These are phyloP conservation scores for Tolypocladium paradoxum DNA, from an alignment of 2,329 filamentous ascomycete genomes.

Conservation along the genomic window DNA sequence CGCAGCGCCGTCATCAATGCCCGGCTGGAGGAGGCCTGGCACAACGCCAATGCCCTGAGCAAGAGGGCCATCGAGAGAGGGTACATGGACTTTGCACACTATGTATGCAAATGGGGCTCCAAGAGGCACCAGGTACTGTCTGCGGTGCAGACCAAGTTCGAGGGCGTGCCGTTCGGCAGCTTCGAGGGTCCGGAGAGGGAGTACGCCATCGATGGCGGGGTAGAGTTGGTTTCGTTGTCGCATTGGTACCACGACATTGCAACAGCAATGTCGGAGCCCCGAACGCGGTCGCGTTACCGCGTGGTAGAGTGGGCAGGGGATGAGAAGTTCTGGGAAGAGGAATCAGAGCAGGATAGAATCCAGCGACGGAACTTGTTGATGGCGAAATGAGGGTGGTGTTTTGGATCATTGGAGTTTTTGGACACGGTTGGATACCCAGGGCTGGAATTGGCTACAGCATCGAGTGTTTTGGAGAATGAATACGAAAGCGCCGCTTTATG, in stretches of 20 bases:
- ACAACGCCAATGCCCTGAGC: background rate
- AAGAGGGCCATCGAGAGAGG: no score
- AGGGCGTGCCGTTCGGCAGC: background rate
- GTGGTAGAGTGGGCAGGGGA: no score
- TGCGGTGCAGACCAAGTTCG: background rate
- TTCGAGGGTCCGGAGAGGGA: background rate
- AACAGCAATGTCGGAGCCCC: background rate
- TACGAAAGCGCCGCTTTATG: background rate
- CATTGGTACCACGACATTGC: background rate
- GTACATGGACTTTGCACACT: background rate
- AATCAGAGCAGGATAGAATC: background rate
- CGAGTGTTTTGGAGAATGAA: background rate
- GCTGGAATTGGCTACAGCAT: no score
- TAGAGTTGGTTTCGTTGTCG: background rate
- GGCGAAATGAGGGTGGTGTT: no score
- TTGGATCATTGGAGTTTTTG: background rate
- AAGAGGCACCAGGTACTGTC: background rate
- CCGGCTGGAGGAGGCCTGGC: background rate
- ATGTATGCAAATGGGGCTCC: background rate
- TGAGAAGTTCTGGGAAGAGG: no score
- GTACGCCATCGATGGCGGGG: background rate
- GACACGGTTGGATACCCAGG: background rate
- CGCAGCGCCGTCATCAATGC: background rate
- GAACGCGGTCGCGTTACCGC: background rate
- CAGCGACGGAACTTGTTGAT: no score